phyloP scores from a whole-genome alignment of 768 basidiomycete species.

The Lentinula lateritia region DNA sequence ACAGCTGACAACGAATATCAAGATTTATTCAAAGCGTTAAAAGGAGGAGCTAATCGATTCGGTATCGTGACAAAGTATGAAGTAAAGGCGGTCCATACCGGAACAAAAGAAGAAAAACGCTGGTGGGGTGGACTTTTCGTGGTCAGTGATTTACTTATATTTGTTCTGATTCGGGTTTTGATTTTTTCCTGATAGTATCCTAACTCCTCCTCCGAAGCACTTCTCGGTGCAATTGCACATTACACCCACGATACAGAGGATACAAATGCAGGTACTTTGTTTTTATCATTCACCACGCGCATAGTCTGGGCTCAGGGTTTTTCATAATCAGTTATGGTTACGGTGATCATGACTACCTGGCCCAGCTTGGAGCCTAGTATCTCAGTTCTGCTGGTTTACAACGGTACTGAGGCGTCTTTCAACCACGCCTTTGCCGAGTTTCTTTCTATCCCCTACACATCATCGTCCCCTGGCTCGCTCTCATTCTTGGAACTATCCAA shows the following conservation, averaged over 20 bases:
- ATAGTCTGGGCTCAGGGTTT: constrained; percentile 6
- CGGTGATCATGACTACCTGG: constrained; percentile 14
- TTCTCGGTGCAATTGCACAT: constrained; percentile 30
- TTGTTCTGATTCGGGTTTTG: not conserved
- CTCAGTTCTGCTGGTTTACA: constrained; percentile 28
- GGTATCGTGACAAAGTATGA: constrained; percentile 41
- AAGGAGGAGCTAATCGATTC: constrained; percentile 39
- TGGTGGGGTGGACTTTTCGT: constrained; percentile 33
- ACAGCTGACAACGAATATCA: constrained; percentile 32
- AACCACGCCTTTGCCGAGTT: constrained; percentile 30
- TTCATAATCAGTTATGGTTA: constrained; percentile 16
- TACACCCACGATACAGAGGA: constrained; percentile 30
- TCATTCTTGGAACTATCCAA: constrained; percentile 30
- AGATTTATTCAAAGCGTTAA: constrained; percentile 40
- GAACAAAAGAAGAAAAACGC: constrained; percentile 28
- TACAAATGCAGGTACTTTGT: constrained; percentile 28
- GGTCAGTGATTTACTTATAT: constrained; percentile 16
- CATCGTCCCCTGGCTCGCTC: constrained; percentile 20
- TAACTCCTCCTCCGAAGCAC: constrained; percentile 29
- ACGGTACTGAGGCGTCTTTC: constrained; percentile 24
- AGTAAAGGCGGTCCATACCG: constrained; percentile 31
- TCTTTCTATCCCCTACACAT: constrained; percentile 27
- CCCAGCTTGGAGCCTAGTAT: constrained; percentile 14
- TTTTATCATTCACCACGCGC: not conserved
- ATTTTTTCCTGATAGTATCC: constrained; percentile 20